phyloP scores from a whole-genome alignment of 2,329 filamentous ascomycete species.

The Cryphonectria japonica region DNA sequence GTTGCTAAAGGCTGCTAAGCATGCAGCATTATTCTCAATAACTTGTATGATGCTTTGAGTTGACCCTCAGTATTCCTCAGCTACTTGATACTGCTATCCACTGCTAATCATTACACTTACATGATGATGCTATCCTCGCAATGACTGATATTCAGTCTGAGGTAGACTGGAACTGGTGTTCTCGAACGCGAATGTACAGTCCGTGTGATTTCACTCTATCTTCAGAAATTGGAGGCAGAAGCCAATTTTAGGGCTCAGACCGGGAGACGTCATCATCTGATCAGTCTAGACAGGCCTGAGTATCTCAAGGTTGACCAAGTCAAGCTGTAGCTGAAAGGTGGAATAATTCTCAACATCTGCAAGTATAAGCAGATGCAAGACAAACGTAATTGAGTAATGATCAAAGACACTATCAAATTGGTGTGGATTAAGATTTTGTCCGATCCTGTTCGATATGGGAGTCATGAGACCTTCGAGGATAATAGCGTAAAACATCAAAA shows the following conservation, averaged over 20 bases:
- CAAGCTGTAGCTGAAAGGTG: background rate
- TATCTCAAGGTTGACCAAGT: background rate
- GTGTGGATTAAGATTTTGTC: background rate
- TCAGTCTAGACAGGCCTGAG: background rate
- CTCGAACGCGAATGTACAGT: too few species aligned
- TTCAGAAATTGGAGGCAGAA: background rate
- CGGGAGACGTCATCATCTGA: background rate
- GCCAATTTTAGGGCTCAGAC: background rate
- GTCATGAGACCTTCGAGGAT: background rate
- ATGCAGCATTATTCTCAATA: too few species aligned
- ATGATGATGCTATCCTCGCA: too few species aligned
- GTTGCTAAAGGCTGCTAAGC: too few species aligned
- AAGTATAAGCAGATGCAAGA: too few species aligned
- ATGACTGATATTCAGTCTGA: too few species aligned
- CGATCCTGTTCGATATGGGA: background rate
- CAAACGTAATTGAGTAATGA: background rate
- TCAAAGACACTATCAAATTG: background rate
- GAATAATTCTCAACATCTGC: background rate
- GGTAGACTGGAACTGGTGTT: too few species aligned
- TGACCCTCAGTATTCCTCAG: too few species aligned
- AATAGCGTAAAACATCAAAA: background rate
- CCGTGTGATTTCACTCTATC: too few species aligned
- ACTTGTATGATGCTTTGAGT: too few species aligned
- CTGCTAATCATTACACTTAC: too few species aligned
- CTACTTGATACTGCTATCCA: too few species aligned